A percentile compares a stretch with the other conserved stretches of the same genome.
These are phyloP conservation scores for Pleomassaria siparia DNA, from an alignment of 2,329 filamentous ascomycete species.

Conservation along the genomic window DNA sequence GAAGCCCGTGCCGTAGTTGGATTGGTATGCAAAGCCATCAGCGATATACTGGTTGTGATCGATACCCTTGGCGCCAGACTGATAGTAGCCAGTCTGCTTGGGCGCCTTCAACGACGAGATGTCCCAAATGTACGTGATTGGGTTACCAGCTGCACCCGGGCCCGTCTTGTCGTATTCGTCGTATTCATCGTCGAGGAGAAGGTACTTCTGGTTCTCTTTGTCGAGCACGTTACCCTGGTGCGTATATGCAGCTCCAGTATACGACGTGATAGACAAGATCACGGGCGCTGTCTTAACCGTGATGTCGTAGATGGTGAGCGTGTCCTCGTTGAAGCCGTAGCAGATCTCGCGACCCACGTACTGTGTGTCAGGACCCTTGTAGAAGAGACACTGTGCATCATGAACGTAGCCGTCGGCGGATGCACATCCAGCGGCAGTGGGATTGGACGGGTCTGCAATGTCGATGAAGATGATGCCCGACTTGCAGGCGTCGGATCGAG, in stretches of 20 bases:
- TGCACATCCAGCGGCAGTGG: constrained; percentile 57
- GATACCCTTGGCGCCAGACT: constrained; percentile 41
- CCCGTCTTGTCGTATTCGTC: constrained; percentile 43
- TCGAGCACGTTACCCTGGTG: constrained; percentile 60
- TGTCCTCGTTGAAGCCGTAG: constrained; percentile 60
- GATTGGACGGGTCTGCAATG: constrained; percentile 56
- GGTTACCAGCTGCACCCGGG: constrained; percentile 35
- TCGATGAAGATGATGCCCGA: constrained; percentile 63
- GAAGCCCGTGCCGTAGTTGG: constrained; percentile 48
- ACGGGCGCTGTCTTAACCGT: constrained; percentile 50
- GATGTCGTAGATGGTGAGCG: constrained; percentile 56
- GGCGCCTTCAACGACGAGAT: constrained; percentile 36
- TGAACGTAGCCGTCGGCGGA: constrained; percentile 61
- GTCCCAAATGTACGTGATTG: constrained; percentile 45
- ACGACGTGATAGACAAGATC: constrained; percentile 57
- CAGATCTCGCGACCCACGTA: constrained; percentile 58
- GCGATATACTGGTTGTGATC: constrained; percentile 54
- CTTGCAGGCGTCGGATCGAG: constrained; percentile 46
- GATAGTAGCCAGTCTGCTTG: constrained; percentile 48
- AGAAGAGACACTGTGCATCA: constrained; percentile 62
- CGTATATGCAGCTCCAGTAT: constrained; percentile 60
- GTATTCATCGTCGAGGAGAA: constrained; percentile 44
- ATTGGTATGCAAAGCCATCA: constrained; percentile 46
- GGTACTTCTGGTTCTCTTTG: constrained; percentile 35
- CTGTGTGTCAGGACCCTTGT: constrained; percentile 54